phyloP scores from a whole-genome alignment of 2,329 filamentous ascomycete genomes.

The Pestalotiopsis sp. region DNA sequence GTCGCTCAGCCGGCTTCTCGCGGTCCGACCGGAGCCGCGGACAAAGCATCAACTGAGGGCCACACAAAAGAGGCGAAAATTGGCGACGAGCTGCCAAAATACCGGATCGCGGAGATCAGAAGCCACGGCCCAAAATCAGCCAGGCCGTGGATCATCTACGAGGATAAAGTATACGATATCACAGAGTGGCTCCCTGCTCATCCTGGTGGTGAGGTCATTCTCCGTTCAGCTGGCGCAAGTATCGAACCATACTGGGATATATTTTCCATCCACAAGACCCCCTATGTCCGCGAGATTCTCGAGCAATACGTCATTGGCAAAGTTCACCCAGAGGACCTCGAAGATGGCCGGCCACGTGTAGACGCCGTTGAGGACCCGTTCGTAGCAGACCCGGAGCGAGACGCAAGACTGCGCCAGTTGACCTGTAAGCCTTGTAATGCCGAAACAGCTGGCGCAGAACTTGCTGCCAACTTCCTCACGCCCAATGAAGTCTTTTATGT shows the following conservation, averaged over 20 bases:
- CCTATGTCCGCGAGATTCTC: conserved; percentile 66
- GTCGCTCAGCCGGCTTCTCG: conserved; percentile 25
- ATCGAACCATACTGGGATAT: conserved; percentile 73
- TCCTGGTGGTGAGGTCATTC: conserved; percentile 69
- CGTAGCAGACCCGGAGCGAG: conserved; percentile 42
- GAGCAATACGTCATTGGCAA: conserved; percentile 66
- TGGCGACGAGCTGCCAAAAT: conserved; percentile 47
- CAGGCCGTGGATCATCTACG: conserved; percentile 65
- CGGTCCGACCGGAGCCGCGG: conserved; percentile 18
- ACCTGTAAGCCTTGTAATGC: conserved; percentile 52
- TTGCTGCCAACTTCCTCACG: conserved; percentile 46
- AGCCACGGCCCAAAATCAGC: conserved; percentile 54
- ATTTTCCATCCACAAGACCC: conserved; percentile 68
- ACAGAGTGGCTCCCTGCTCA: conserved; percentile 69
- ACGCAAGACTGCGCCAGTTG: conserved; percentile 40
- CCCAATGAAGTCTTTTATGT: conserved; percentile 47
- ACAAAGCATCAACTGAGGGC: neutral
- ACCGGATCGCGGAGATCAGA: conserved; percentile 52
- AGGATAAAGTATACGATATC: conserved; percentile 70
- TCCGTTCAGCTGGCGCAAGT: conserved; percentile 64
- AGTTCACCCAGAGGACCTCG: conserved; percentile 60
- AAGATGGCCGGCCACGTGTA: conserved; percentile 56
- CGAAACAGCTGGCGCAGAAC: conserved; percentile 44
- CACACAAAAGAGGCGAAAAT: conserved; percentile 16
- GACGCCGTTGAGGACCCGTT: conserved; percentile 63